Evolutionary conservation across 352 stramenopile genomes (phyloP), one percentile per base, ranked within the genome.

Genomic region (Phytophthora colocasiae): DNA sequence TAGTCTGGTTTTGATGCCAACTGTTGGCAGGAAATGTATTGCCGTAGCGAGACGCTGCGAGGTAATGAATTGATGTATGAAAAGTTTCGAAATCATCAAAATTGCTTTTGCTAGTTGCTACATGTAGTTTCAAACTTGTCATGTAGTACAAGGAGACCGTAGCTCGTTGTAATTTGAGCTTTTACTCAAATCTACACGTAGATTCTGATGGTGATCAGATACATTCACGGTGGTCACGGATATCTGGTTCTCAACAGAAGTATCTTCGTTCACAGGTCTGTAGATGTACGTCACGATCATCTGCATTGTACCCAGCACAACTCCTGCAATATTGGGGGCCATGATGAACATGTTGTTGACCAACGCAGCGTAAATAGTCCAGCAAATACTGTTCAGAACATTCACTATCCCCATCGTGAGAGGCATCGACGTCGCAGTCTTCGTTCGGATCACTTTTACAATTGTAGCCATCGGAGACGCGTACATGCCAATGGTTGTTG

Each of bases 381-480:
- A 89, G 14, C 80, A 64, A 12, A 56, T 53, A 17, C 78, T 83
- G 64, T 86, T 87, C 29, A 73, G 11, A 0, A 73, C 49, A 12
- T 69, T 75, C 1, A 80, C 71, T 7, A 77, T 22, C 4, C 80
- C 68, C 76, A 87, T 87, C 0, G 64, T 61, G 36, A 87, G 70
- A 14, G 65, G 69, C 60, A 89, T 83, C 6, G 71, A 89, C 9
- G 66, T 71, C 22, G 76, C 55, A 12, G 69, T 81, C 47, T 80
- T 81, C 49, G 55, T 75, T 2, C 10, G 40, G 40, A 88, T 29
- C 22, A 85, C 79, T 11, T 66, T 51, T 10, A 54, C 59, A 40
- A 85, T 79, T 3, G 60, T 77, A 36, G 65, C 69, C 32, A 89
- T 72, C 4, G 74, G 76, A 5, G 77, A 85, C 49, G 50, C 56